phyloP scores from a whole-genome alignment of 495 filamentous ascomycete genomes.

The Penicillium daleae region DNA sequence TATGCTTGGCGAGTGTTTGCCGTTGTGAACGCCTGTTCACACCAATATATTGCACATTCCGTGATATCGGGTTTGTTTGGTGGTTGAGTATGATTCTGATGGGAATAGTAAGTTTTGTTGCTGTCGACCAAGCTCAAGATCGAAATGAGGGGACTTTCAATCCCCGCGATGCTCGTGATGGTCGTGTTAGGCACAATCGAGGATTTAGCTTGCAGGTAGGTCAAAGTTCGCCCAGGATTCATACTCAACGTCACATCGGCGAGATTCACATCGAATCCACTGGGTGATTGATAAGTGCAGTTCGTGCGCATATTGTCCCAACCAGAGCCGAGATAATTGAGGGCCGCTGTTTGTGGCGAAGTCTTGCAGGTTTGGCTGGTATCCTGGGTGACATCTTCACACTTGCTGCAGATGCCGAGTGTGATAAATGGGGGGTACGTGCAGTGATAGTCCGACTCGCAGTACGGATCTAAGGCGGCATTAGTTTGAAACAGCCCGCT shows the following conservation, averaged over 20 bases:
- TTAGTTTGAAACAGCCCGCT: slow-evolving; percentile 1
- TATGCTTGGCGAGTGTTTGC: not conserved
- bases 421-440: not conserved
- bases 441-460: slow-evolving; percentile 1
- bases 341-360: not conserved
- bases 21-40: not conserved
- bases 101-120: not conserved
- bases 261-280: not conserved
- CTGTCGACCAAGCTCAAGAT: not conserved
- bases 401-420: not conserved
- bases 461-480: not conserved
- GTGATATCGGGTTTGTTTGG: not conserved
- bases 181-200: not conserved
- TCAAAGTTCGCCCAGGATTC: not conserved
- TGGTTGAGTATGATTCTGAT: not conserved
- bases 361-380: not conserved
- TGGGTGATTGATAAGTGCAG: not conserved
- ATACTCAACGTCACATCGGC: not conserved
- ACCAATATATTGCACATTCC: not conserved
- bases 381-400: not conserved
- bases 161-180: not conserved
- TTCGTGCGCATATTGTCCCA: not conserved
- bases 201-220: not conserved
- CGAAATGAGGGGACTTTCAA: not conserved
- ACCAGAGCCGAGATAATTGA: not conserved